phyloP scores from a whole-genome alignment of 345 rosid species.

The Pistacia integerrima region DNA sequence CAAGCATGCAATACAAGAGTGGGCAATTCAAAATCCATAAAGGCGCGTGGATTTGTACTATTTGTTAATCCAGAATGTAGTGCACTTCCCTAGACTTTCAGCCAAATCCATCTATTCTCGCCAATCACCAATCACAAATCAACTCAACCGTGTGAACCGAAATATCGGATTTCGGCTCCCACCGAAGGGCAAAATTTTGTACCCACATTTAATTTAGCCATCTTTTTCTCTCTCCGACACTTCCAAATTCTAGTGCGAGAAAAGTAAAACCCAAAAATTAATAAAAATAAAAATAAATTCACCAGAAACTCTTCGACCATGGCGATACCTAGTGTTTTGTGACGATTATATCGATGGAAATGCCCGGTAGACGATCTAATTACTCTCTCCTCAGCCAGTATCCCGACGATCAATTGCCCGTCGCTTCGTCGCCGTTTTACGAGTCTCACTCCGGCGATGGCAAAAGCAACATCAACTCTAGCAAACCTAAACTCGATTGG shows the following conservation, averaged over 20 bases:
- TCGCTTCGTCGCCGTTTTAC: conserved; percentile 49
- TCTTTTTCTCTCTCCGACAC: conserved; percentile 32
- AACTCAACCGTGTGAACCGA: conserved; percentile 10
- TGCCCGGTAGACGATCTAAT: conserved; percentile 86
- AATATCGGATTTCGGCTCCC: conserved; percentile 4
- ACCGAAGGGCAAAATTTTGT: neutral
- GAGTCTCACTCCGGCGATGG: conserved; percentile 73
- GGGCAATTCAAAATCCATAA: too few relatives aligned
- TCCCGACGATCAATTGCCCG: conserved; percentile 68
- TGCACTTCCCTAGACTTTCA: neutral
- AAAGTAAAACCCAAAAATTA: conserved; percentile 10
- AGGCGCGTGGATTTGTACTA: too few relatives aligned
- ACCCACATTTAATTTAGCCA: neutral
- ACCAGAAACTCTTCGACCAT: conserved; percentile 38
- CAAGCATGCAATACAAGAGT: too few relatives aligned
- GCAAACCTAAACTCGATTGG: conserved; percentile 62
- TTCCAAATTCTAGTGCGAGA: conserved; percentile 39
- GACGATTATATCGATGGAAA: conserved; percentile 61
- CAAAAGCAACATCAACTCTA: conserved; percentile 29
- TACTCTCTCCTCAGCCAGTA: conserved; percentile 80
- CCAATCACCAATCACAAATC: too few relatives aligned
- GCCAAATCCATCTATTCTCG: neutral
- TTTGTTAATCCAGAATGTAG: too few relatives aligned
- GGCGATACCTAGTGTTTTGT: conserved; percentile 50
- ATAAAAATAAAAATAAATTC: neutral